Evolutionary conservation across 805 yeast genomes (phyloP).

Genomic region (Wickerhamiella australiensis): DNA sequence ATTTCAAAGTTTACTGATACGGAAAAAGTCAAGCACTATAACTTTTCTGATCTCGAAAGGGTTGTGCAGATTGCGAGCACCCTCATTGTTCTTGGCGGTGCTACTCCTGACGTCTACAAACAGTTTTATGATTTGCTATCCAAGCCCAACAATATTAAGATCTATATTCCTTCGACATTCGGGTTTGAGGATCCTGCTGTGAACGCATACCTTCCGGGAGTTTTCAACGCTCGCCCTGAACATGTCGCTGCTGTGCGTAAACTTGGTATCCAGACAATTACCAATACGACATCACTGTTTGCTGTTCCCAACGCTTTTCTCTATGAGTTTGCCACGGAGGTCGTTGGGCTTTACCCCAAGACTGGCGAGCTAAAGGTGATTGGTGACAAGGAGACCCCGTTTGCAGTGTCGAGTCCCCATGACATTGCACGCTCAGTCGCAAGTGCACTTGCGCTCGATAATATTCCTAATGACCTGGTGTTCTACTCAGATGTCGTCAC

Average conservation of each 20-base stretch:
- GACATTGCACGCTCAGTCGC: constrained; percentile 4
- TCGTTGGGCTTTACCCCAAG: neutral
- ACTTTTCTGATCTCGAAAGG: constrained; percentile 1
- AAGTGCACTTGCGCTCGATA: neutral
- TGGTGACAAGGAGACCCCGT: neutral
- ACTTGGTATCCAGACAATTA: constrained; percentile 4
- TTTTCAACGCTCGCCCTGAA: neutral
- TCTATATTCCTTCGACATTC: neutral
- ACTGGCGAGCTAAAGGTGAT: neutral
- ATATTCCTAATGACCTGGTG: constrained; percentile 1
- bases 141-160: constrained; percentile 2
- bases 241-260: constrained; percentile 3
- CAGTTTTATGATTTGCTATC: neutral
- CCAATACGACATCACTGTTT: neutral
- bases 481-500: neutral
- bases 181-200: neutral
- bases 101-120: neutral
- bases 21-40: neutral
- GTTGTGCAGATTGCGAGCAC: neutral
- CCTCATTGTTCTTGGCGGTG: neutral
- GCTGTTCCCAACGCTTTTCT: neutral
- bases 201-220: neutral
- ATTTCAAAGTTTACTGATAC: neutral
- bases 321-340: neutral
- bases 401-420: neutral